phyloP scores from a whole-genome alignment of 2,329 filamentous ascomycete genomes.

The Akanthomyces uredinophilus region DNA sequence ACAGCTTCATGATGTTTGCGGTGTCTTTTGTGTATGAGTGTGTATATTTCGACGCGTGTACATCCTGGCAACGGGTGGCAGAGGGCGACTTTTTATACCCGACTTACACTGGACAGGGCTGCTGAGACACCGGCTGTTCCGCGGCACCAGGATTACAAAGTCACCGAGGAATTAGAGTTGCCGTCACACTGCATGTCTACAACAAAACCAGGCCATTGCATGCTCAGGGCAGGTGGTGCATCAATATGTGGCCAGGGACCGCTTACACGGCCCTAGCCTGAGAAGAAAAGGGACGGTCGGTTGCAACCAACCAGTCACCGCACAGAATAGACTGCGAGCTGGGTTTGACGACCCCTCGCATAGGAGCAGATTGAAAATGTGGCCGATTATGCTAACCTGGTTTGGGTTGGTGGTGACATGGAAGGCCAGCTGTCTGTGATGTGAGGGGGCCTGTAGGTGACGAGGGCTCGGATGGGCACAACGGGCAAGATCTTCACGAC shows the following conservation, averaged over 20 bases:
- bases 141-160: not conserved
- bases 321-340: not conserved
- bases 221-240: not conserved
- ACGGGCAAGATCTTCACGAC: not conserved
- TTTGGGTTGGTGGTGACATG: not conserved
- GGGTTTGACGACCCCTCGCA: not conserved
- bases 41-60: not conserved
- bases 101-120: conserved; percentile 1
- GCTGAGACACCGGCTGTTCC: not conserved
- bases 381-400: not conserved
- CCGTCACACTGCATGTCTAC: not conserved
- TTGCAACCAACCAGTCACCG: not conserved
- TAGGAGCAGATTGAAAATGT: not conserved
- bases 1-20: not conserved
- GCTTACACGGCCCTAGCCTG: not conserved
- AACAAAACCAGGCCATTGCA: not conserved
- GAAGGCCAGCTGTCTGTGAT: not conserved
- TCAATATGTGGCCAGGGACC: not conserved
- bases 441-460: not conserved
- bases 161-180: not conserved
- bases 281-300: not conserved
- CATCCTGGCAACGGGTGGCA: conserved; percentile 15
- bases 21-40: conserved; percentile 13
- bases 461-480: not conserved
- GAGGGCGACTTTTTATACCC: conserved; percentile 18